phyloP scores from a whole-genome alignment of 352 stramenopile genomes.

The Pythium myriotylum region DNA sequence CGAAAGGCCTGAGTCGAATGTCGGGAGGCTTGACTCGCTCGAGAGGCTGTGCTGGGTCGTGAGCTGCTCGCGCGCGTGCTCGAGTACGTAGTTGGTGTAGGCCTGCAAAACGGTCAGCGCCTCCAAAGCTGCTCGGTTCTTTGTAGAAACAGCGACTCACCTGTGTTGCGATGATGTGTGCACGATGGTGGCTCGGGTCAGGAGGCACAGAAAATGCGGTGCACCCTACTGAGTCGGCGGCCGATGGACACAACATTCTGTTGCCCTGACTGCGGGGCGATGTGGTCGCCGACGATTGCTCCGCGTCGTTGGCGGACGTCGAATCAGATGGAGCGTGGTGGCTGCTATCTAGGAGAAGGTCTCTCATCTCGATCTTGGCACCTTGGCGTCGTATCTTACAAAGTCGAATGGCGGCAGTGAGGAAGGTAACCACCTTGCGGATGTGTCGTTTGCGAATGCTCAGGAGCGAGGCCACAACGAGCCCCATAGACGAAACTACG shows the following conservation, averaged over 20 bases:
- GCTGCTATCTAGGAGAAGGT: background rate
- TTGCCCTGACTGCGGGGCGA: slow-evolving; percentile 1
- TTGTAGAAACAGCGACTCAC: background rate
- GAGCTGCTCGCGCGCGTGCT: slow-evolving; percentile 34
- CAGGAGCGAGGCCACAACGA: slow-evolving; percentile 20
- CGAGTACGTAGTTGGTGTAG: slow-evolving; percentile 35
- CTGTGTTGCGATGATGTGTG: slow-evolving; percentile 26
- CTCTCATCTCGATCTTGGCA: background rate
- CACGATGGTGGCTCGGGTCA: slow-evolving; percentile 30
- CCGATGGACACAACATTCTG: slow-evolving; percentile 24
- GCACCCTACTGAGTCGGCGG: slow-evolving; percentile 24
- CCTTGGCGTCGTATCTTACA: background rate
- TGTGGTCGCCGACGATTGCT: background rate
- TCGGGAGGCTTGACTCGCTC: slow-evolving; percentile 9
- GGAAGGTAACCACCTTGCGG: background rate
- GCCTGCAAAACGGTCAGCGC: slow-evolving; percentile 10
- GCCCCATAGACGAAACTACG: slow-evolving; percentile 22
- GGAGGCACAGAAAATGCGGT: slow-evolving; percentile 38
- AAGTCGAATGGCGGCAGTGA: background rate
- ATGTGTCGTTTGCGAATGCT: slow-evolving; percentile 25
- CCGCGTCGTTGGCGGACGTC: background rate
- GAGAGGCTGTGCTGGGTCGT: slow-evolving; percentile 13
- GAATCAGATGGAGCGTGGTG: background rate
- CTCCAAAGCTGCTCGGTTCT: background rate
- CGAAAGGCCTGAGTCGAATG: slow-evolving; percentile 17